Conservation (phyloP, 176 grass and related monocot genomes). For the Coix lacrymajobi region DNA sequence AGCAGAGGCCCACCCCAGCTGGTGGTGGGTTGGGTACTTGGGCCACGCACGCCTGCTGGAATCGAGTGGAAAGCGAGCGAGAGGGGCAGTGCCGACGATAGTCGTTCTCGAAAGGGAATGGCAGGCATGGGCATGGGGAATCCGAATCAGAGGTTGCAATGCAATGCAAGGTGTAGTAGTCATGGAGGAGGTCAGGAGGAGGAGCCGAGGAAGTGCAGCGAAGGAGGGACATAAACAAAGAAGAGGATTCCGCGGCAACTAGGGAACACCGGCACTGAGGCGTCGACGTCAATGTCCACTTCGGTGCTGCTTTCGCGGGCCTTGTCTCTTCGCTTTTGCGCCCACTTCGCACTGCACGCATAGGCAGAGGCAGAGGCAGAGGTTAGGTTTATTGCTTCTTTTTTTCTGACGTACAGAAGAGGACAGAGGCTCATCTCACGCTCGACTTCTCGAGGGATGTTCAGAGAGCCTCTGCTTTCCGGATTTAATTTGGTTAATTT, state of each 20-base stretch:
- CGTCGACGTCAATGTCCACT: slow-evolving; percentile 25
- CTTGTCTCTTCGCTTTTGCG: slow-evolving; percentile 8
- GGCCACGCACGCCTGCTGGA: slow-evolving; percentile 13
- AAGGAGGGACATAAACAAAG: background rate
- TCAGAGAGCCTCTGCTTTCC: background rate
- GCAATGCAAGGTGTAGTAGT: too few species aligned
- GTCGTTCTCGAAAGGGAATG: background rate
- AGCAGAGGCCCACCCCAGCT: slow-evolving; percentile 4
- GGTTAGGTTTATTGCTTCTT: background rate
- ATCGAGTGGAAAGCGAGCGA: background rate
- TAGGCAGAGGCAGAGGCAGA: background rate
- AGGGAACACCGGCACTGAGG: too few species aligned
- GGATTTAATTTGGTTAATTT: too few species aligned
- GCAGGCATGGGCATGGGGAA: background rate
- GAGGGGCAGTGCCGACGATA: background rate
- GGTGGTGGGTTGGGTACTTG: slow-evolving; percentile 41
- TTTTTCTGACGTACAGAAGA: background rate
- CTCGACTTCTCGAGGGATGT: background rate
- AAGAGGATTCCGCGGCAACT: slow-evolving; percentile 31
- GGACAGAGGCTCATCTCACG: background rate
- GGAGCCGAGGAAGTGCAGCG: background rate
- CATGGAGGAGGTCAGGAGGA: too few species aligned
- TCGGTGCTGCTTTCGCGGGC: background rate
- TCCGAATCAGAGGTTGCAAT: background rate
- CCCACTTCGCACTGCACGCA: slow-evolving; percentile 3